Base-by-base conservation (phyloP, 2,329 filamentous ascomycete species). In the Blastomyces gilchristii region DNA sequence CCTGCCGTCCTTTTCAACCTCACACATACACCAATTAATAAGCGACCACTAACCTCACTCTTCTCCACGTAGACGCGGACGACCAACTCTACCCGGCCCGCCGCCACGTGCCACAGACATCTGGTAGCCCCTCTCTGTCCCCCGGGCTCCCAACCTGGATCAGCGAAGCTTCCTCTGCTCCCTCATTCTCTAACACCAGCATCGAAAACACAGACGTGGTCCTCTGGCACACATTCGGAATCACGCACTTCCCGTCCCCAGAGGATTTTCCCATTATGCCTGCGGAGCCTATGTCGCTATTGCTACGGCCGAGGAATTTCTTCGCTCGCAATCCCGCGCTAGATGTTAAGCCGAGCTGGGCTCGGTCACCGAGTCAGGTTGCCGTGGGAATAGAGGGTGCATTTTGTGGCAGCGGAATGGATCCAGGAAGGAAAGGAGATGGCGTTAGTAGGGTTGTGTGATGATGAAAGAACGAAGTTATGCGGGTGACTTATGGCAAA, bases 251-350 rank as follows among this genome's bases (percentile, higher is more conserved):
- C 79, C 91, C 92, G 0, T 80, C 89, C 0, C 91, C 91, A 0
- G 92, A 97, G 73, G 92, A 96, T 75, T 96, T 90, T 79, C 92
- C 92, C 39, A 82, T 96, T 69, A 96, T 96, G 91, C 91, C 91
- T 0, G 88, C 85, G 0, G 89, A 92, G 79, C 89, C 90, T 0
- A 92, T 96, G 83, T 90, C 85, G 1, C 78, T 96, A 68, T 81
- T 95, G 45, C 79, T 95, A 50, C 80, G 90, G 41, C 91, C 91
- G 2, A 79, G 90, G 52, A 87, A 95, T 78, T 95, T 95, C 82
- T 96, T 95, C 76, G 77, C 81, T 28, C 82, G 84, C 69, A 95
- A 93, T 72, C 90, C 90, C 1, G 88, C 85, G 62, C 78, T 95
- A 74, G 89, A 95, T 74, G 88, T 95, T 18, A 88, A 88, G 63